These are phyloP conservation scores for Pisolithus sp. DNA, from an alignment of 768 basidiomycete species.

Conservation along the genomic window DNA sequence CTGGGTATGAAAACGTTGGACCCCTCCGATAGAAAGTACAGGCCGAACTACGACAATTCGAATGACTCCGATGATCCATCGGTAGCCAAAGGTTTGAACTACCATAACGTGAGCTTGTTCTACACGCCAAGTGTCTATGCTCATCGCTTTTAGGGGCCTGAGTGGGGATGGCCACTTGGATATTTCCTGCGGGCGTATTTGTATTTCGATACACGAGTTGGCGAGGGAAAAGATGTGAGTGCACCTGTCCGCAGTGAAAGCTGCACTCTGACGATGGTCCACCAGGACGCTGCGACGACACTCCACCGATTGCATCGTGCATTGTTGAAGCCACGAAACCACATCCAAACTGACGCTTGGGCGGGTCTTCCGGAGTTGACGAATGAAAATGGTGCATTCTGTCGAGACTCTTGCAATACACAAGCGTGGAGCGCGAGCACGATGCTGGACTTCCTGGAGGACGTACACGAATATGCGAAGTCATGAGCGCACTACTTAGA, in stretches of 20 bases:
- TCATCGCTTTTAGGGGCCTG: constrained; percentile 58
- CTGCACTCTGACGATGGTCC: background rate
- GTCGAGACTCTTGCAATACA: constrained; percentile 83
- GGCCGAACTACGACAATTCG: constrained; percentile 87
- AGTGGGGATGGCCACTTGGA: constrained; percentile 94
- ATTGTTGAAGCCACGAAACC: constrained; percentile 60
- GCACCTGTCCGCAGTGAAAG: background rate
- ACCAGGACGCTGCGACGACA: constrained; percentile 61
- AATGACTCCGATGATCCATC: constrained; percentile 82
- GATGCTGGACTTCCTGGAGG: constrained; percentile 81
- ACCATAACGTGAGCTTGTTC: constrained; percentile 63
- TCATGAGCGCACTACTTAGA: background rate
- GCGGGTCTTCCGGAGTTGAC: constrained; percentile 91
- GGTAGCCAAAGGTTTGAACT: constrained; percentile 91
- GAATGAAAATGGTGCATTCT: constrained; percentile 77
- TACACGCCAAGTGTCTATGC: constrained; percentile 2
- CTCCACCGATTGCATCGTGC: constrained; percentile 74
- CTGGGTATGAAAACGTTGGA: constrained; percentile 97
- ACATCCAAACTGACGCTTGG: constrained; percentile 84
- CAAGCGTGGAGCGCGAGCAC: constrained; percentile 98
- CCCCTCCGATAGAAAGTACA: constrained; percentile 80
- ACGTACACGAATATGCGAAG: constrained; percentile 33
- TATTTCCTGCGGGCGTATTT: constrained; percentile 94
- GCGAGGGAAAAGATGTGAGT: constrained; percentile 62
- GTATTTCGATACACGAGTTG: constrained; percentile 71